Conservation (phyloP, 768 basidiomycete species). For the Hortiboletus flavorubellus region DNA sequence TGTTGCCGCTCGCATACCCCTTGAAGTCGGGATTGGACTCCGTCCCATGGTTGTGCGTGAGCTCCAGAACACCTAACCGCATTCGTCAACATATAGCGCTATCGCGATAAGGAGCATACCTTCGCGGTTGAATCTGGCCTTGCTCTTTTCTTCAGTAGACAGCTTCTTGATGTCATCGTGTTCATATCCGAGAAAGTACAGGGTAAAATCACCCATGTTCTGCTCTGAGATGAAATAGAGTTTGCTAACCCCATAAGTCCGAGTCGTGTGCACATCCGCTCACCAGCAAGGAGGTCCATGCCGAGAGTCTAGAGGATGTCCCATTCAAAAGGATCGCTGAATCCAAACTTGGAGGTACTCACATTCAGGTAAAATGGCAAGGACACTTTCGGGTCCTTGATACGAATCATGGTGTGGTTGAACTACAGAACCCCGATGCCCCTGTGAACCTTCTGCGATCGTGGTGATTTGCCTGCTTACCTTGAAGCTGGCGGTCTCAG, state of each 20-base stretch:
- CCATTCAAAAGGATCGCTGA: neutral
- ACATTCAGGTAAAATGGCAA: slow-evolving; percentile 78
- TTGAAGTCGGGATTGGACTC: slow-evolving; percentile 74
- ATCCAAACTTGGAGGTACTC: slow-evolving; percentile 14
- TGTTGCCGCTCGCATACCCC: slow-evolving; percentile 85
- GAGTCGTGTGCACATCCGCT: neutral
- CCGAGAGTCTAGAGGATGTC: slow-evolving; percentile 48
- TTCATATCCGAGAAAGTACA: slow-evolving; percentile 86
- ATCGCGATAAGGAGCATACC: slow-evolving; percentile 37
- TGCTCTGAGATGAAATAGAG: slow-evolving; percentile 38
- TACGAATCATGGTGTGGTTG: slow-evolving; percentile 86
- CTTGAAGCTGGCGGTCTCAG: slow-evolving; percentile 65
- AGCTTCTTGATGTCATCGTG: slow-evolving; percentile 46
- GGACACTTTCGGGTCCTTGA: slow-evolving; percentile 83
- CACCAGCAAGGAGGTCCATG: slow-evolving; percentile 71
- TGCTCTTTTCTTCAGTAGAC: slow-evolving; percentile 50
- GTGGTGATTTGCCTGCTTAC: slow-evolving; percentile 28
- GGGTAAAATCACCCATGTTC: slow-evolving; percentile 59
- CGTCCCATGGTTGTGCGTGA: slow-evolving; percentile 89
- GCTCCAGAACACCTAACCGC: slow-evolving; percentile 68
- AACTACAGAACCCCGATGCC: slow-evolving; percentile 40
- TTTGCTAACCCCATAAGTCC: neutral
- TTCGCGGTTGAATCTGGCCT: slow-evolving; percentile 57
- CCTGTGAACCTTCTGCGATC: neutral
- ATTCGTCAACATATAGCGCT: neutral